Percentiles rank a stretch among this genome's conserved stretches.
These are phyloP conservation scores for Xerocomus brunneocitrinus DNA, from an alignment of 768 basidiomycete genomes.

Conservation along the genomic window DNA sequence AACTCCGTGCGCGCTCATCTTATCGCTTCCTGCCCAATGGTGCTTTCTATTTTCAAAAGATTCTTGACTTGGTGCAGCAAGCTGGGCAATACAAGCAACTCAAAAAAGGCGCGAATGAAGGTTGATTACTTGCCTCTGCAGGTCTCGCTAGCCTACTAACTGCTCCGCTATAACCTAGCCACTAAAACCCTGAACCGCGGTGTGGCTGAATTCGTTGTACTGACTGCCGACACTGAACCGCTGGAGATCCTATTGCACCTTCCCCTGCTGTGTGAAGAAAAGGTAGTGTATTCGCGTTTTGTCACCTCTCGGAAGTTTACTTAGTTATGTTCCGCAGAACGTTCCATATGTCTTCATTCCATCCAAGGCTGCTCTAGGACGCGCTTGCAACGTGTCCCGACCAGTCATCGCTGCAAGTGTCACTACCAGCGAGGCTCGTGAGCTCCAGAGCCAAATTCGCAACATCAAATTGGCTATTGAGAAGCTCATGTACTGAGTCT, in stretches of 20 bases:
- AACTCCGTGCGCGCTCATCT: background rate
- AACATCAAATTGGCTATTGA: slow-evolving; percentile 82
- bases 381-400: slow-evolving; percentile 92
- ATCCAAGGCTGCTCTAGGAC: slow-evolving; percentile 91
- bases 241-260: slow-evolving; percentile 97
- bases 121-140: slow-evolving; percentile 37
- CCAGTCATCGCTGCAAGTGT: slow-evolving; percentile 95
- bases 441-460: slow-evolving; percentile 84
- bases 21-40: background rate
- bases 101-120: slow-evolving; percentile 99
- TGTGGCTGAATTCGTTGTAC: slow-evolving; percentile 94
- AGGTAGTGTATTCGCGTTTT: slow-evolving; percentile 44
- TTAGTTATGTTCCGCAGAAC: slow-evolving; percentile 49
- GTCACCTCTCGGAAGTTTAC: background rate
- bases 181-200: slow-evolving; percentile 98
- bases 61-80: slow-evolving; percentile 93
- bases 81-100: slow-evolving; percentile 97
- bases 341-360: slow-evolving; percentile 95
- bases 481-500: slow-evolving; percentile 47
- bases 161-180: slow-evolving; percentile 42
- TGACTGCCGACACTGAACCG: slow-evolving; percentile 96
- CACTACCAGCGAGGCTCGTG: slow-evolving; percentile 93
- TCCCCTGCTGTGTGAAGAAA: slow-evolving; percentile 96
- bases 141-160: slow-evolving; percentile 6
- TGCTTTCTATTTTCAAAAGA: slow-evolving; percentile 42